phyloP scores from a whole-genome alignment of 2,329 filamentous ascomycete species.

The Claviceps africana region DNA sequence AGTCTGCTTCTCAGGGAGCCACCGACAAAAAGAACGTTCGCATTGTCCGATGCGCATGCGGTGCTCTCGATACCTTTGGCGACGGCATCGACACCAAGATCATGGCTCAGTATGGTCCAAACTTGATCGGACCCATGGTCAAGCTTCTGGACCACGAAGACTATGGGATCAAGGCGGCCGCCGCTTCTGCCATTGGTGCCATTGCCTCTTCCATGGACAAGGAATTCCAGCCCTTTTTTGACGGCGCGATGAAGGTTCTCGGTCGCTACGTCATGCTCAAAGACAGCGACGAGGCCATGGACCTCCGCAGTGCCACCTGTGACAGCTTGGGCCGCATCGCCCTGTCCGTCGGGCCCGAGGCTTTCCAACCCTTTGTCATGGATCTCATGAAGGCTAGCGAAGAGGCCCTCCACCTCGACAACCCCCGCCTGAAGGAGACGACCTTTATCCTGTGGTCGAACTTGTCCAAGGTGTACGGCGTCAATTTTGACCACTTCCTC shows the following conservation, averaged over 20 bases:
- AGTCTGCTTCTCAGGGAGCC: constrained; percentile 57
- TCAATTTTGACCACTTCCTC: constrained; percentile 67
- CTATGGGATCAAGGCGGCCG: constrained; percentile 76
- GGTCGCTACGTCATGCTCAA: constrained; percentile 75
- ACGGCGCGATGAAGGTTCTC: constrained; percentile 78
- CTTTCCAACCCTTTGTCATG: constrained; percentile 83
- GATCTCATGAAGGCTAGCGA: constrained; percentile 87
- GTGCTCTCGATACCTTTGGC: constrained; percentile 80
- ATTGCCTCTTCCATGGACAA: constrained; percentile 75
- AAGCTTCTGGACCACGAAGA: constrained; percentile 73
- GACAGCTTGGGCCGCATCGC: constrained; percentile 93
- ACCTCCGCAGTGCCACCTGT: constrained; percentile 76
- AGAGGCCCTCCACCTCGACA: constrained; percentile 76
- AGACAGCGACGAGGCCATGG: constrained; percentile 77
- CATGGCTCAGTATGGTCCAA: constrained; percentile 67
- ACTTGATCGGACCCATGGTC: constrained; percentile 74
- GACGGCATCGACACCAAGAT: constrained; percentile 68
- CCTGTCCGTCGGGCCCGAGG: constrained; percentile 66
- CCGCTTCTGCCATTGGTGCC: constrained; percentile 78
- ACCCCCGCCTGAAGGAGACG: constrained; percentile 84
- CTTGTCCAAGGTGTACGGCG: constrained; percentile 84
- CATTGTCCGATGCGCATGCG: constrained; percentile 81
- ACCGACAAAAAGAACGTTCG: constrained; percentile 63
- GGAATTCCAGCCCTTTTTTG: constrained; percentile 82
- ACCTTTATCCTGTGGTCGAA: constrained; percentile 96